These are phyloP conservation scores for Candida bentonensis DNA, from an alignment of 805 yeast genomes.

Conservation along the genomic window DNA sequence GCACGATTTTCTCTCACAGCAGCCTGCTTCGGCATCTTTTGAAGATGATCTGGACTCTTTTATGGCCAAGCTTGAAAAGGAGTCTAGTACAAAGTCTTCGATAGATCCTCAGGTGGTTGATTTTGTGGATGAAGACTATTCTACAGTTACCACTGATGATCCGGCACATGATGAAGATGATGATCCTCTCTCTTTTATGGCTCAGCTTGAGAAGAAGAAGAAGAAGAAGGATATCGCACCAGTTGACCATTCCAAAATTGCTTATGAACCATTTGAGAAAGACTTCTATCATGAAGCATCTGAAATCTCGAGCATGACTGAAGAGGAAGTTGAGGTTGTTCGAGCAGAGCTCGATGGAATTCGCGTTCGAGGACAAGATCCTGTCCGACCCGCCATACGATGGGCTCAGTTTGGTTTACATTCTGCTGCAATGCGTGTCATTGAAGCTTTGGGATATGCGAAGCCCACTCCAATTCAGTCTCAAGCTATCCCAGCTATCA, in stretches of 20 bases:
- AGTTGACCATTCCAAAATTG: conserved; percentile 31
- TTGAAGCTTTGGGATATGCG: conserved; percentile 38
- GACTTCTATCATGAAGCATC: conserved; percentile 48
- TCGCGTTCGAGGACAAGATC: conserved; percentile 41
- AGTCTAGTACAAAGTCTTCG: too few relatives aligned
- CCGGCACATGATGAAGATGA: conserved; percentile 12
- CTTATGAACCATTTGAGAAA: conserved; percentile 43
- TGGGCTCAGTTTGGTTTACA: conserved; percentile 83
- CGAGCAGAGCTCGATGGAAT: conserved; percentile 50
- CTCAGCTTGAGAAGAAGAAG: conserved; percentile 20
- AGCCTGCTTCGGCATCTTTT: not conserved
- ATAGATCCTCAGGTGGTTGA: not conserved
- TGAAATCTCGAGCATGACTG: conserved; percentile 33
- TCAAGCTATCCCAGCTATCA: conserved; percentile 79
- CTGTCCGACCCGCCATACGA: conserved; percentile 51
- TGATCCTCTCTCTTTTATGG: conserved; percentile 20
- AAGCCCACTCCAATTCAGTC: conserved; percentile 81
- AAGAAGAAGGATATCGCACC: conserved; percentile 37
- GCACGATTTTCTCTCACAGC: not conserved
- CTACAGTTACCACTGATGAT: not conserved
- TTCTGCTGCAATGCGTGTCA: conserved; percentile 34
- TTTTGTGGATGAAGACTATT: not conserved
- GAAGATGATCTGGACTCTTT: not conserved
- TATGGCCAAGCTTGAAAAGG: not conserved
- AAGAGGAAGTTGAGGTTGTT: conserved; percentile 41